Conservation (phyloP, 2,329 filamentous ascomycete genomes). For the Chaetomiaceae sp. region DNA sequence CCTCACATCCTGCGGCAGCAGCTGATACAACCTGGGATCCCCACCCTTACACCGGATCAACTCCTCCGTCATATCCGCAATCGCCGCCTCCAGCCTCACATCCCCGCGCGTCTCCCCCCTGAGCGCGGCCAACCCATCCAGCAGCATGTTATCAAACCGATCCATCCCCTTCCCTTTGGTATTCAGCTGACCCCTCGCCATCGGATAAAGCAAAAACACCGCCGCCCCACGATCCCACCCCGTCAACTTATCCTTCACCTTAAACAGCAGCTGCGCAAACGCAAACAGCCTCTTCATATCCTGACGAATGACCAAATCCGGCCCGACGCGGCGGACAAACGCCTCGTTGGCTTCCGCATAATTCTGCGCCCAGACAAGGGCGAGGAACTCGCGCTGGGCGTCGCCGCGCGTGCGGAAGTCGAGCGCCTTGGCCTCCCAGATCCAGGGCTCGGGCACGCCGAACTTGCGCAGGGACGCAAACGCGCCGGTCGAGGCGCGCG, state of each 20-base stretch:
- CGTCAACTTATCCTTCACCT: constrained; percentile 63
- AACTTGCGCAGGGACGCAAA: constrained; percentile 58
- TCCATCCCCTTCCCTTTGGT: constrained; percentile 20
- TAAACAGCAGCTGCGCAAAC: constrained; percentile 53
- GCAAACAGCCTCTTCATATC: constrained; percentile 67
- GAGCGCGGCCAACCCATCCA: constrained; percentile 55
- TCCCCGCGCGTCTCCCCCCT: constrained; percentile 53
- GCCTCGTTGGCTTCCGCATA: constrained; percentile 80
- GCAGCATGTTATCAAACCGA: constrained; percentile 35
- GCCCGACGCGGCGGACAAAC: constrained; percentile 75
- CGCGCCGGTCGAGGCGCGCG: constrained; percentile 52
- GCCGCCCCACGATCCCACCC: constrained; percentile 78
- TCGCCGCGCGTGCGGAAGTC: constrained; percentile 73
- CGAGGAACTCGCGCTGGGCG: constrained; percentile 67
- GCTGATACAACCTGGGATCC: constrained; percentile 45
- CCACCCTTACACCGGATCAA: constrained; percentile 61
- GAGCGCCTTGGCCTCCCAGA: constrained; percentile 82
- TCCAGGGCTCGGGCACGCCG: constrained; percentile 69
- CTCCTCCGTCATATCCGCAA: constrained; percentile 75
- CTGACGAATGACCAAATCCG: constrained; percentile 73
- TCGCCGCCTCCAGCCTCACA: constrained; percentile 61
- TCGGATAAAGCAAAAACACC: constrained; percentile 65
- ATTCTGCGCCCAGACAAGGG: constrained; percentile 71
- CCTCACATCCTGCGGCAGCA: constrained; percentile 69
- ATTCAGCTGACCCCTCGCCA: constrained; percentile 40